phyloP scores from a whole-genome alignment of 495 filamentous ascomycete species.

The Neurospora sp. region DNA sequence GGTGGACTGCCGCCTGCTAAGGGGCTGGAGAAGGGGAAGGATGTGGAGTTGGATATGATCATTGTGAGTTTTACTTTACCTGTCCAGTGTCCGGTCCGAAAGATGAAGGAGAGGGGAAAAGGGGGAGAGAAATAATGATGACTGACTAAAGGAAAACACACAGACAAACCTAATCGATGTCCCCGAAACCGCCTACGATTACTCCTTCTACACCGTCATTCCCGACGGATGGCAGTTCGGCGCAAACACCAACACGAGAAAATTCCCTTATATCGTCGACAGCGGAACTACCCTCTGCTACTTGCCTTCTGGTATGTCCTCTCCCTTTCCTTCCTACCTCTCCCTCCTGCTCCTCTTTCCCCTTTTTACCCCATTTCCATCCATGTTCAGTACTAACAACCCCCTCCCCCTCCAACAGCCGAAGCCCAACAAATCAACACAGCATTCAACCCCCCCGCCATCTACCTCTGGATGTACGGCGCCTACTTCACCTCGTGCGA shows the following conservation, averaged over 20 bases:
- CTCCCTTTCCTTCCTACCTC: too few relatives aligned
- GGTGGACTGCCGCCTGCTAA: constrained; percentile 36
- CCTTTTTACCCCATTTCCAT: too few relatives aligned
- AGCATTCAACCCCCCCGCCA: constrained; percentile 45
- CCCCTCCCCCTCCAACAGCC: constrained; percentile 14
- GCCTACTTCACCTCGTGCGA: constrained; percentile 46
- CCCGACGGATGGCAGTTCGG: constrained; percentile 30
- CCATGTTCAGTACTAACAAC: too few relatives aligned
- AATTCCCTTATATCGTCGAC: constrained; percentile 38
- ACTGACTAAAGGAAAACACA: constrained; percentile 10
- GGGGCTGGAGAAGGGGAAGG: constrained; percentile 17
- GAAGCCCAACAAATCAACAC: constrained; percentile 32
- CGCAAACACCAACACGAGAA: constrained; percentile 17
- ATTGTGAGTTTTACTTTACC: constrained; percentile 19
- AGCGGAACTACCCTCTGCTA: constrained; percentile 37
- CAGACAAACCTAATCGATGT: constrained; percentile 16
- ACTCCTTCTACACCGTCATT: constrained; percentile 34
- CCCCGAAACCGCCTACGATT: constrained; percentile 18
- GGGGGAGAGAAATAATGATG: too few relatives aligned
- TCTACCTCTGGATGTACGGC: constrained; percentile 32
- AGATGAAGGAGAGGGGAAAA: too few relatives aligned
- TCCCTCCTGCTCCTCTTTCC: too few relatives aligned
- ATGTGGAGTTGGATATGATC: constrained; percentile 27
- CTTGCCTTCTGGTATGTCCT: too few relatives aligned
- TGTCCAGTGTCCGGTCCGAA: too few relatives aligned